Evolutionary conservation across 306 rosid species (phyloP), one percentile per base, ranked within the genome.

Genomic region (Hippophae tibetana): DNA sequence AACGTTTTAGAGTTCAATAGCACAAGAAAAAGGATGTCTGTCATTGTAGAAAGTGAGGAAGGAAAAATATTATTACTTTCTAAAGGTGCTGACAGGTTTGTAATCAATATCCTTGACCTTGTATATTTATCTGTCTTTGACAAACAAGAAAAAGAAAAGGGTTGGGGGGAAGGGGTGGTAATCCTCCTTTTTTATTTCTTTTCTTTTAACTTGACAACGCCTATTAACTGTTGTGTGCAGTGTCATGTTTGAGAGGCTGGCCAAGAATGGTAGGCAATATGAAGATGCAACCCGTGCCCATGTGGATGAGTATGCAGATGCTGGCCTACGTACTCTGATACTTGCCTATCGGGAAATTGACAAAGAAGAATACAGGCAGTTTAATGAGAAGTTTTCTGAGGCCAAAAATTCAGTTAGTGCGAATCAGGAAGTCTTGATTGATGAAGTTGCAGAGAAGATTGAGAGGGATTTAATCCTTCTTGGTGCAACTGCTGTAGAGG

Each of bases 31-130:
- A 84, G 99, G 63, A 93, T 93, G 99, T 93, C 99, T 46, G 99
- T 88, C 65, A 86, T 89, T 53, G 81, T 93, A 56, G 76, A 82
- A 71, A 81, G 81, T 47, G 87, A 86, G 68, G 86, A 77, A 47
- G 94, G 90, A 55, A 84, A 66, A 74, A 54, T 80, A 67, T 47
- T 79, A 59, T 66, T 93, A 54, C 79, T 93, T 54, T 86, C 85
- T 75, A 93, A 31, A 80, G 99, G 99, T 47, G 99, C 99, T 57
- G 99, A 93, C 78, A 88, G 89, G 99, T 88, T 54, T 45, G 85
- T 80, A 62, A 58, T 71, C 48, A 65, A 31, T 31, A 48, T 40
- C 67, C 56, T 54, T 31, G 2, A 2, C 38, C 38, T 31, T 31
- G 38, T 31, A 31, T 31, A 31, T 18, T 18, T 18, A 18, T 31